Evolutionary conservation across 2,329 filamentous ascomycete genomes (phyloP).

Genomic region (Plectosphaerella cucumerina): DNA sequence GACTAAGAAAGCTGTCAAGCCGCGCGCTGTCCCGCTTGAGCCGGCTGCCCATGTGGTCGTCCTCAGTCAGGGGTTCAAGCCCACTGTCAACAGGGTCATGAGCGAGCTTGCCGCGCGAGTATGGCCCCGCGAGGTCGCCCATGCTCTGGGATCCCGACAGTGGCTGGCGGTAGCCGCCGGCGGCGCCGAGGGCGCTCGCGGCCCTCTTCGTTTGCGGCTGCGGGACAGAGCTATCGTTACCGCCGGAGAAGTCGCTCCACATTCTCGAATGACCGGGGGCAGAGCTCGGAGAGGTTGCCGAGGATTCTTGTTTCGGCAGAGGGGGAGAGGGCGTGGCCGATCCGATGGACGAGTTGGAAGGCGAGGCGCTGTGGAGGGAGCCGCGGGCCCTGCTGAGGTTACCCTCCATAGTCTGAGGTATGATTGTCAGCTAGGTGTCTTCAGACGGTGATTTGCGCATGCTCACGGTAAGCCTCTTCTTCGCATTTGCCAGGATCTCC

Average conservation of each 20-base stretch:
- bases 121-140: conserved; percentile 31
- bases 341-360: conserved; percentile 25
- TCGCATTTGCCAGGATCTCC: conserved; percentile 88
- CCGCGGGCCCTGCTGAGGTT: conserved; percentile 77
- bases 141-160: conserved; percentile 37
- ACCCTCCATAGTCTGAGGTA: conserved; percentile 78
- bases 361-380: conserved; percentile 50
- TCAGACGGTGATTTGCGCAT: conserved; percentile 61
- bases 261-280: conserved; percentile 53
- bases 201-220: conserved; percentile 46
- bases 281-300: conserved; percentile 16
- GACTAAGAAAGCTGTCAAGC: conserved; percentile 37
- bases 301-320: conserved; percentile 30
- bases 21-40: conserved; percentile 26
- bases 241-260: conserved; percentile 49
- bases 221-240: conserved; percentile 3
- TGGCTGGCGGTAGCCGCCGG: conserved; percentile 53
- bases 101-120: conserved; percentile 31
- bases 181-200: conserved; percentile 58
- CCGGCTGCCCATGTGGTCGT: conserved; percentile 31
- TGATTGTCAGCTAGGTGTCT: conserved; percentile 73
- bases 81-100: conserved; percentile 34
- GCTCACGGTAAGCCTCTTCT: conserved; percentile 78
- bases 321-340: conserved; percentile 51
- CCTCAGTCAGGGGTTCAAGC: conserved; percentile 53